Evolutionary conservation across 2,329 filamentous ascomycete species (phyloP).

Genomic region (Fusarium irregulare): DNA sequence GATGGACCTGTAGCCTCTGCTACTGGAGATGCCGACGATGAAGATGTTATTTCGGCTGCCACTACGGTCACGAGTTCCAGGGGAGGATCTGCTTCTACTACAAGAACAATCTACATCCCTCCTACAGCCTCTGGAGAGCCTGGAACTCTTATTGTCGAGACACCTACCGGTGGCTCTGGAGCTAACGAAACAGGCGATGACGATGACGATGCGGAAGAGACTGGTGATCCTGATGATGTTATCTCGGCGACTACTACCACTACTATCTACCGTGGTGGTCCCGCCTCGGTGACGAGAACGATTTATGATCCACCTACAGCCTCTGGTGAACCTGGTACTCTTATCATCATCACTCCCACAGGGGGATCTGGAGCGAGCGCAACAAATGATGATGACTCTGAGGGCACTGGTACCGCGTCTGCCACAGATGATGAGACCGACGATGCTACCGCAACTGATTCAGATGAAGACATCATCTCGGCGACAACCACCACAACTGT

Average conservation of each 20-base stretch:
- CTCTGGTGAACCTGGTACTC: background rate
- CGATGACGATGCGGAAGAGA: background rate
- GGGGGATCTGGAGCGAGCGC: background rate
- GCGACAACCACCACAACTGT: background rate
- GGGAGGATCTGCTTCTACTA: too few species aligned
- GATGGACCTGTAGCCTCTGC: background rate
- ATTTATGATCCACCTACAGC: background rate
- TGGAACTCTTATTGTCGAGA: conserved; percentile 2
- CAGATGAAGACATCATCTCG: background rate
- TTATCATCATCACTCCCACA: background rate
- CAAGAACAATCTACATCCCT: background rate
- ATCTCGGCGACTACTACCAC: background rate
- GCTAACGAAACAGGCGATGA: background rate
- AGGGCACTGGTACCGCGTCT: background rate
- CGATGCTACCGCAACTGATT: background rate
- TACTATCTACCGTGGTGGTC: too few species aligned
- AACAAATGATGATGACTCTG: background rate
- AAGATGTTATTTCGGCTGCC: background rate
- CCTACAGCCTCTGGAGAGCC: background rate
- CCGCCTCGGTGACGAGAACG: background rate
- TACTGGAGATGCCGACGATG: background rate
- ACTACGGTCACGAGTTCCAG: background rate
- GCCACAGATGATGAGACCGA: background rate
- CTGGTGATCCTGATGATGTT: background rate
- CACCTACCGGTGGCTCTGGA: background rate